phyloP scores from a whole-genome alignment of 139 green algal genomes.

The Coelastrella sp. region DNA sequence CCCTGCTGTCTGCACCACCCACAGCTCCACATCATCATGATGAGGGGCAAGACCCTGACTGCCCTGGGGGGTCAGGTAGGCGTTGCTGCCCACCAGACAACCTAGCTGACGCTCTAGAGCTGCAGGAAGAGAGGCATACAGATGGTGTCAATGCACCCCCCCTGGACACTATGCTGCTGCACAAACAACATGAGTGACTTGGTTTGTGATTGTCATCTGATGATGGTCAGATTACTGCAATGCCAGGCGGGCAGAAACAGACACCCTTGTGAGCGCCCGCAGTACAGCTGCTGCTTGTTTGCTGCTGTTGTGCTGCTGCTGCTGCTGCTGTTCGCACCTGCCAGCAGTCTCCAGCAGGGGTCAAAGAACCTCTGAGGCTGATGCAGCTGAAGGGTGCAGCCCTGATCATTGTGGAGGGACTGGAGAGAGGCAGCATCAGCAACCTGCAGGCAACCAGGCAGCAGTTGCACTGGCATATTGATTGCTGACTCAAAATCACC shows the following conservation, averaged over 20 bases:
- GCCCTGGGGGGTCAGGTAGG: slow-evolving; percentile 43
- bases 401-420: slow-evolving; percentile 47
- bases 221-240: too few relatives aligned
- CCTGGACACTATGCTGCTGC: too few relatives aligned
- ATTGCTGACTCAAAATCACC: too few relatives aligned
- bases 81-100: slow-evolving; percentile 86
- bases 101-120: slow-evolving; percentile 77
- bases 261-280: too few relatives aligned
- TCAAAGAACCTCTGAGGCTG: slow-evolving; percentile 85
- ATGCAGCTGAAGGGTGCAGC: slow-evolving; percentile 60
- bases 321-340: neutral
- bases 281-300: neutral
- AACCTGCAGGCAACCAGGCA: slow-evolving; percentile 42
- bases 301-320: too few relatives aligned
- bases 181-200: too few relatives aligned
- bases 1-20: slow-evolving; percentile 82
- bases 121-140: neutral
- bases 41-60: slow-evolving; percentile 80
- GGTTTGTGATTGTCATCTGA: too few relatives aligned
- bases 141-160: too few relatives aligned
- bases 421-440: slow-evolving; percentile 46
- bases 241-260: too few relatives aligned
- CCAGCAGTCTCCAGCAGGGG: slow-evolving; percentile 44
- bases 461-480: too few relatives aligned
- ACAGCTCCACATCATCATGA: slow-evolving; percentile 89